Base-by-base conservation (phyloP, 2,329 filamentous ascomycete species). In the Fusarium guadeloupense region DNA sequence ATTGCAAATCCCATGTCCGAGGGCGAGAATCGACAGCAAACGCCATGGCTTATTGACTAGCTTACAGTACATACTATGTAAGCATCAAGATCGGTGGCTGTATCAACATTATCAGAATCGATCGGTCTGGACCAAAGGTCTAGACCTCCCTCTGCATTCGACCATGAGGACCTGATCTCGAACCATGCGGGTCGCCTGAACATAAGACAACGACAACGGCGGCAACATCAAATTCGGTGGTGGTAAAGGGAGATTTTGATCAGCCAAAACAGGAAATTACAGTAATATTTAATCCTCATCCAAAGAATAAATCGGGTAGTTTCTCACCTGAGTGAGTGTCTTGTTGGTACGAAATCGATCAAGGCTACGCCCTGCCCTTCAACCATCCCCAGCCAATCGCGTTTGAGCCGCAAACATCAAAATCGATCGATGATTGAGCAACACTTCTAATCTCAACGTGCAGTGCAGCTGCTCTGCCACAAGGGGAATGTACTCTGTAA, bases 41-140 rank as follows among this genome's bases (percentile, higher is more conserved):
- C 38, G 48, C 42, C 34, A 53, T 63, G 57, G 60, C 60, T 54
- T 39, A 19, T 17, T 56, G 38, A 49, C 25, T 17, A 31, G n/a
- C n/a, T n/a, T n/a, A n/a, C n/a, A n/a, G n/a, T n/a, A n/a, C n/a
- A n/a, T n/a, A n/a, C n/a, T n/a, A n/a, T n/a, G n/a, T n/a, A n/a
- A n/a, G n/a, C n/a, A n/a, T n/a, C n/a, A n/a, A n/a, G n/a, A n/a
- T n/a, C n/a, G n/a, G n/a, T n/a, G n/a, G n/a, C n/a, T n/a, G n/a
- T n/a, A n/a, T n/a, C n/a, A n/a, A n/a, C 23, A 25, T 25, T 47
- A 41, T 41, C 60, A 48, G 20, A 39, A 41, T 44, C 53, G 64
- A 66, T 64, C 47, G 49, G 65, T 68, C 65, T 68, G 43, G 62
- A 47, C 60, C 60, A 68, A 60, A 28, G 54, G 60, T 50, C 62